A percentile compares a stretch with the other conserved stretches of the same genome.
These are phyloP conservation scores for Saturnispora sanitii DNA, from an alignment of 805 yeast species.

Conservation along the genomic window DNA sequence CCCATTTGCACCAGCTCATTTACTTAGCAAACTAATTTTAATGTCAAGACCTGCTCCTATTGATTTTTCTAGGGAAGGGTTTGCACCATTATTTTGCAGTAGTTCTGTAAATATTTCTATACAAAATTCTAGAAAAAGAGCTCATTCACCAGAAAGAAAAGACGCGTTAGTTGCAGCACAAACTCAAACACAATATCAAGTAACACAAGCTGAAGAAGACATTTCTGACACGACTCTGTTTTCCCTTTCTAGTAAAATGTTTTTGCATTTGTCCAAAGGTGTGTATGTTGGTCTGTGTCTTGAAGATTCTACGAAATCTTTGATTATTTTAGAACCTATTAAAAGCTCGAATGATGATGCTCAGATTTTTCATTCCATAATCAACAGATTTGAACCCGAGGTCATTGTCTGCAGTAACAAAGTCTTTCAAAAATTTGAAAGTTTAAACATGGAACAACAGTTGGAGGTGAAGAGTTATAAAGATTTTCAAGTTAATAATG, in stretches of 20 bases:
- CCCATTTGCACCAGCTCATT: no score
- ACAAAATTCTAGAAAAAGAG: not conserved
- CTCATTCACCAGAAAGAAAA: not conserved
- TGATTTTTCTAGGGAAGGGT: not conserved
- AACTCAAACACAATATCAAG: not conserved
- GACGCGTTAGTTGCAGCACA: slow-evolving; percentile 2
- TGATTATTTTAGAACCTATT: slow-evolving; percentile 10
- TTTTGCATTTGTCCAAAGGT: not conserved
- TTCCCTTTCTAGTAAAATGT: not conserved
- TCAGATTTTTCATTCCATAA: not conserved
- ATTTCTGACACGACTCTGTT: not conserved
- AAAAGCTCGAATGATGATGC: not conserved
- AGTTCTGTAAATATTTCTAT: not conserved
- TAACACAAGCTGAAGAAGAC: not conserved
- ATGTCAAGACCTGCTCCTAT: not conserved
- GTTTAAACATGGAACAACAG: not conserved
- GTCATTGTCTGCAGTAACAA: slow-evolving; percentile 10
- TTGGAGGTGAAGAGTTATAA: slow-evolving; percentile 12
- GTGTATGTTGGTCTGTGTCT: slow-evolving; percentile 1
- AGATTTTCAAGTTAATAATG: slow-evolving; percentile 12
- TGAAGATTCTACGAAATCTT: not conserved
- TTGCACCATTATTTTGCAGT: not conserved
- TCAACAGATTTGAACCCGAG: slow-evolving; percentile 7
- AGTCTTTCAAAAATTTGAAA: not conserved
- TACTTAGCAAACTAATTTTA: no score